A percentile compares a stretch with the other conserved stretches of the same genome.
phyloP scores from a whole-genome alignment of 441 rosid genomes.

The Kokia cookei region DNA sequence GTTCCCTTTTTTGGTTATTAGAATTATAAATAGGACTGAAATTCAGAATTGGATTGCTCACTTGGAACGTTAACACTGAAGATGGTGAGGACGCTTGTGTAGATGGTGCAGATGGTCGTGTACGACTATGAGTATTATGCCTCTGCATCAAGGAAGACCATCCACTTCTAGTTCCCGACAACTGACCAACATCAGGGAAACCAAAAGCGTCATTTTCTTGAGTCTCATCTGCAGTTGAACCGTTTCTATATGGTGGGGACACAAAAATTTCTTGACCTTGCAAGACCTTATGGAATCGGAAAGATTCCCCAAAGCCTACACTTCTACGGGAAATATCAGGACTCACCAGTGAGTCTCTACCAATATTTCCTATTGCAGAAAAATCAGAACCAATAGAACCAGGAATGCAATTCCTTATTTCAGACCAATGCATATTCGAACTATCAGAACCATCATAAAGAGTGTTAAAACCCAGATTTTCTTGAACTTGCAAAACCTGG shows the following conservation, averaged over 20 bases:
- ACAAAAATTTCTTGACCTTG: conserved; percentile 98
- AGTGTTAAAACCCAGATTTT: conserved; percentile 63
- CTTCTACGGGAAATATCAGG: conserved; percentile 32
- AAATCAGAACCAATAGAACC: conserved; percentile 30
- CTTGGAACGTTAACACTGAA: conserved; percentile 59
- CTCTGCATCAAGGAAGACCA: conserved; percentile 49
- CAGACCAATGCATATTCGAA: conserved; percentile 36
- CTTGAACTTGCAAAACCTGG: conserved; percentile 99
- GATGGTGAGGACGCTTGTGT: conserved; percentile 65
- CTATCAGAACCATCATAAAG: conserved; percentile 44
- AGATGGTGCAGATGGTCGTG: conserved; percentile 13
- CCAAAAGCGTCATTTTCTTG: conserved; percentile 28
- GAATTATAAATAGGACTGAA: conserved; percentile 10
- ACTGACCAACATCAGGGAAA: conserved; percentile 33
- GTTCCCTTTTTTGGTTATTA: conserved; percentile 19
- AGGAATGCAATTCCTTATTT: conserved; percentile 27
- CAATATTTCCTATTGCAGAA: conserved; percentile 21
- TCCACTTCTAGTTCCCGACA: conserved; percentile 43
- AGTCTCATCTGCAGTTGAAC: conserved; percentile 19
- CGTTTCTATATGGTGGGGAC: conserved; percentile 32
- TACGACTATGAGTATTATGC: conserved; percentile 18
- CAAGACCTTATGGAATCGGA: conserved; percentile 98
- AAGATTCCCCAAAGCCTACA: conserved; percentile 74
- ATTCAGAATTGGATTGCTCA: conserved; percentile 25
- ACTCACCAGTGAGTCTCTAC: conserved; percentile 18